Conservation (phyloP, 306 rosid genomes). For the Medicago ruthenica region DNA sequence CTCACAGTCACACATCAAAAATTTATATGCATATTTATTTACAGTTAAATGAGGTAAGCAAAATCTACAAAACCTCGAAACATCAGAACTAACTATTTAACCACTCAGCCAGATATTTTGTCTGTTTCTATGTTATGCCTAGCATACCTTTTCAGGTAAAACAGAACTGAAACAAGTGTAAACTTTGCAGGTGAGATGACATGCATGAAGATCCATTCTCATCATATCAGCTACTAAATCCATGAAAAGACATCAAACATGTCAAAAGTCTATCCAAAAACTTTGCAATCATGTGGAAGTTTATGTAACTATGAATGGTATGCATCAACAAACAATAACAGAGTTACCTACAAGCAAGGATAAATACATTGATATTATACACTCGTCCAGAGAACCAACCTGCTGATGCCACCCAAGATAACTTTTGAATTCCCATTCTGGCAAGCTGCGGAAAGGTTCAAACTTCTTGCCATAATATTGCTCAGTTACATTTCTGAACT, state of each 20-base stretch:
- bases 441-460: conserved; percentile 77
- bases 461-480: conserved; percentile 89
- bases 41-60: neutral
- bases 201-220: conserved; percentile 22
- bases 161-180: conserved; percentile 37
- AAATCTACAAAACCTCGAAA: conserved; percentile 17
- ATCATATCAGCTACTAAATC: conserved; percentile 32
- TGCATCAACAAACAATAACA: conserved; percentile 26
- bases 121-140: conserved; percentile 13
- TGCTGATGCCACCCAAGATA: conserved; percentile 98
- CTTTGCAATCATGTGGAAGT: conserved; percentile 3
- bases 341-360: conserved; percentile 8
- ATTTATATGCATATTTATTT: neutral
- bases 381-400: conserved; percentile 60
- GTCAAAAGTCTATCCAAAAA: conserved; percentile 25
- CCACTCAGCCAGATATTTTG: neutral
- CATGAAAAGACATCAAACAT: conserved; percentile 30
- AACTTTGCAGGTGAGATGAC: conserved; percentile 10
- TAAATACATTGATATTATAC: conserved; percentile 30
- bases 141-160: conserved; percentile 27
- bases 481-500: conserved; percentile 80
- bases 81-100: conserved; percentile 1
- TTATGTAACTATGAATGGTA: neutral
- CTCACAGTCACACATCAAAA: conserved; percentile 10
- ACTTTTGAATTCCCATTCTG: conserved; percentile 94